These are phyloP conservation scores for Lactuca saligna DNA, from an alignment of 129 eudicot species.

Conservation along the genomic window DNA sequence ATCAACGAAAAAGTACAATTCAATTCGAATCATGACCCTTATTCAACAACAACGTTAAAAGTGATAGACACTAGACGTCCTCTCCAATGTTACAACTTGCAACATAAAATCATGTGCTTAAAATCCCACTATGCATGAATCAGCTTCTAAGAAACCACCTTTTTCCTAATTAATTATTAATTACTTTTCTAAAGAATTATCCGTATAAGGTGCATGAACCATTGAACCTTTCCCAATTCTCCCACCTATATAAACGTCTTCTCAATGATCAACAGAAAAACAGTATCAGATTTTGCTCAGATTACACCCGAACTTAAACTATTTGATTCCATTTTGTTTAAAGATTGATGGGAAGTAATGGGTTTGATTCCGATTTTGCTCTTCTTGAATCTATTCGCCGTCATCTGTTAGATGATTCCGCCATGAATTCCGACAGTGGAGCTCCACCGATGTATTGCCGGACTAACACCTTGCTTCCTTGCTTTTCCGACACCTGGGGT, in stretches of 20 bases:
- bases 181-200: background rate
- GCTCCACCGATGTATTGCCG: conserved; percentile 29
- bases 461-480: conserved; percentile 38
- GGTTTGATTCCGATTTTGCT: conserved; percentile 51
- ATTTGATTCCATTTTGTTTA: background rate
- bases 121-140: conserved; percentile 14
- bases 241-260: conserved; percentile 32
- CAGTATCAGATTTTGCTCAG: background rate
- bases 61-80: conserved; percentile 39
- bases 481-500: conserved; percentile 42
- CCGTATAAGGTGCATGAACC: conserved; percentile 30
- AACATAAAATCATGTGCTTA: conserved; percentile 36
- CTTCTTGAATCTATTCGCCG: conserved; percentile 54
- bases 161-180: background rate
- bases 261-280: conserved; percentile 17
- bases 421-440: conserved; percentile 18
- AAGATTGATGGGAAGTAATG: conserved; percentile 29
- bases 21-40: no score
- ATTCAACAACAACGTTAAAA: conserved; percentile 27
- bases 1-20: no score
- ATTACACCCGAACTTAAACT: background rate
- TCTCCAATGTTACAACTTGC: conserved; percentile 21
- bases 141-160: conserved; percentile 36
- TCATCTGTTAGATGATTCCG: conserved; percentile 45
- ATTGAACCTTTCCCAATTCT: conserved; percentile 37